These are phyloP conservation scores for Trichophyton schoenleinii DNA, from an alignment of 2,329 filamentous ascomycete genomes.

Conservation along the genomic window DNA sequence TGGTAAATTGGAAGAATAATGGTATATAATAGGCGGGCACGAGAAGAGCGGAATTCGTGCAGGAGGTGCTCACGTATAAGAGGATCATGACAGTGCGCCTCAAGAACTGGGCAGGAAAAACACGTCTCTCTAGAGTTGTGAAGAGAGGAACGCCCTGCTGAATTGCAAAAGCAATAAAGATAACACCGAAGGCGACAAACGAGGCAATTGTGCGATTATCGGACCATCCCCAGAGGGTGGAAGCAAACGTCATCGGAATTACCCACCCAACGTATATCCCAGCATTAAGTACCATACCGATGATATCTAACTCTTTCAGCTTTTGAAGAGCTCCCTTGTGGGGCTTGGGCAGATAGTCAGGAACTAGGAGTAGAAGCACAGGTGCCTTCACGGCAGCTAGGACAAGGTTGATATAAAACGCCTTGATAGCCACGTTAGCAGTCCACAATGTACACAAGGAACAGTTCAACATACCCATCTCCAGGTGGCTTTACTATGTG, in stretches of 20 bases:
- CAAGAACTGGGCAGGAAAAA: slow-evolving; percentile 41
- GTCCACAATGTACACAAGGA: not conserved
- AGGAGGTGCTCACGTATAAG: slow-evolving; percentile 33
- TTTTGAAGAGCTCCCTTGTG: slow-evolving; percentile 12
- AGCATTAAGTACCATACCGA: slow-evolving; percentile 34
- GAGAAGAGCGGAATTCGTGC: slow-evolving; percentile 27
- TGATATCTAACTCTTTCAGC: slow-evolving; percentile 28
- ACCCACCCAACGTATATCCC: slow-evolving; percentile 30
- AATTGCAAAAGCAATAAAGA: slow-evolving; percentile 33
- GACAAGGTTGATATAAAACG: slow-evolving; percentile 8
- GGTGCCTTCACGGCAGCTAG: slow-evolving; percentile 4
- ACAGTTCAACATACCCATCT: slow-evolving; percentile 4
- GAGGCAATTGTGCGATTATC: slow-evolving; percentile 34
- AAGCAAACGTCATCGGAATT: slow-evolving; percentile 41
- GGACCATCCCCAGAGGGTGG: slow-evolving; percentile 37
- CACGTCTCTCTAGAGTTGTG: slow-evolving; percentile 32
- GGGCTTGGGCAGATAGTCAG: not conserved
- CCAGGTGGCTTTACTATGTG: slow-evolving; percentile 5
- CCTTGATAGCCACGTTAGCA: not conserved
- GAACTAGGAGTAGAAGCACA: slow-evolving; percentile 3
- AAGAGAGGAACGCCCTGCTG: slow-evolving; percentile 34
- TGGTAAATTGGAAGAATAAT: slow-evolving; percentile 43
- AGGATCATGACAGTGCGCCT: slow-evolving; percentile 27
- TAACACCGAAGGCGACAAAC: slow-evolving; percentile 36
- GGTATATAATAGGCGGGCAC: slow-evolving; percentile 42